These are phyloP conservation scores for Yamadazyma takamatsuzukensis DNA, from an alignment of 805 yeast species.

Conservation along the genomic window DNA sequence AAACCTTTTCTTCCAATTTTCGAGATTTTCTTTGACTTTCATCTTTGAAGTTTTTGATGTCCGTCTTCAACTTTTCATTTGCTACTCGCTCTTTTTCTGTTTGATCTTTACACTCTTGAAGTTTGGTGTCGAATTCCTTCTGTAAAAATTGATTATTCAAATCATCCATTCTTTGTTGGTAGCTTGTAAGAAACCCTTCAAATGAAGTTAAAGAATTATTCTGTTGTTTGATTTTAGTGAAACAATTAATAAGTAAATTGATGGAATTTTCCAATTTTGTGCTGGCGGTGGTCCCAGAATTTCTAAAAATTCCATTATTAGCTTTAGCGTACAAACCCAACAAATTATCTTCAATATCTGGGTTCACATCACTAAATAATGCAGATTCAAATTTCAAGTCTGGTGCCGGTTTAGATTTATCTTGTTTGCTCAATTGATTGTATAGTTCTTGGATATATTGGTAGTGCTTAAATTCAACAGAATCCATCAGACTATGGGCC, in stretches of 20 bases:
- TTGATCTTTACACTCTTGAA: conserved; percentile 6
- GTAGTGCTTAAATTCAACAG: conserved; percentile 31
- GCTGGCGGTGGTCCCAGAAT: conserved; percentile 57
- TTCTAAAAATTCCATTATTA: conserved; percentile 54
- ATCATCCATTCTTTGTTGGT: conserved; percentile 28
- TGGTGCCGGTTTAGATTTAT: neutral
- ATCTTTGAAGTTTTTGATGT: conserved; percentile 6
- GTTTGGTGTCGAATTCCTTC: conserved; percentile 13
- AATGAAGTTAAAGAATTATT: conserved; percentile 52
- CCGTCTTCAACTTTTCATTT: conserved; percentile 8
- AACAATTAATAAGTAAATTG: conserved; percentile 49
- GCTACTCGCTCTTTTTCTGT: conserved; percentile 1
- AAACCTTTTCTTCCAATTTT: conserved; percentile 8
- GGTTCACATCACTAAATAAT: conserved; percentile 57
- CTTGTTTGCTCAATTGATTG: conserved; percentile 7
- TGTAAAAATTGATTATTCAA: conserved; percentile 23
- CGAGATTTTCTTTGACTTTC: conserved; percentile 4
- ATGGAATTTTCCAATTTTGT: conserved; percentile 54
- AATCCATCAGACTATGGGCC: conserved; percentile 11
- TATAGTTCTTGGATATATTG: conserved; percentile 33
- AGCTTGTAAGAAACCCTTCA: conserved; percentile 51
- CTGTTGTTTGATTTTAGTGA: conserved; percentile 58
- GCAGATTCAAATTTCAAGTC: conserved; percentile 31
- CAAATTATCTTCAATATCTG: conserved; percentile 46
- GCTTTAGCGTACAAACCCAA: conserved; percentile 46